Conservation (phyloP, 176 grass and related monocot species). For the Zizania latifolia region DNA sequence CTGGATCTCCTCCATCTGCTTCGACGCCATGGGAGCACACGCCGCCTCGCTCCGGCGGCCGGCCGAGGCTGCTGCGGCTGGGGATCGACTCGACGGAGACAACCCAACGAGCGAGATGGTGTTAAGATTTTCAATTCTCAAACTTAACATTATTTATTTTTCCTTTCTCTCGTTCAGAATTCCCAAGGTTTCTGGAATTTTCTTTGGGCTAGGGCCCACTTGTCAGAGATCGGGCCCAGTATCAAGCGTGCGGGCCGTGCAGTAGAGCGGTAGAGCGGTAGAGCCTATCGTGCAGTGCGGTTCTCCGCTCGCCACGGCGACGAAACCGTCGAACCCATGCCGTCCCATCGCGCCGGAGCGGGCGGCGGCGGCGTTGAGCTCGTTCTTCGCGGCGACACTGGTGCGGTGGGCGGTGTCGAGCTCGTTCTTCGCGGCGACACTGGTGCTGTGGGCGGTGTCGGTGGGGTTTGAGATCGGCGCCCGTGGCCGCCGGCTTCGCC, state of each 20-base stretch:
- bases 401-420: neutral
- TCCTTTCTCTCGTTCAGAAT: neutral
- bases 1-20: conserved; percentile 99
- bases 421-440: conserved; percentile 75
- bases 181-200: neutral
- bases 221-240: too few species aligned
- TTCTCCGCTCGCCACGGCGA: conserved; percentile 32
- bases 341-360: conserved; percentile 34
- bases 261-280: too few species aligned
- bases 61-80: neutral
- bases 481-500: conserved; percentile 59
- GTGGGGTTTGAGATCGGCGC: conserved; percentile 62
- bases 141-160: neutral
- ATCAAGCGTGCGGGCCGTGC: too few species aligned
- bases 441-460: conserved; percentile 69
- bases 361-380: conserved; percentile 3
- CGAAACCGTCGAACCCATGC: conserved; percentile 33
- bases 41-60: neutral
- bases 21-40: conserved; percentile 68
- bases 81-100: conserved; percentile 21
- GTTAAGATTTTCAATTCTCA: neutral
- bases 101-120: conserved; percentile 18
- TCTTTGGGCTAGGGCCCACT: neutral
- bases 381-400: too few species aligned
- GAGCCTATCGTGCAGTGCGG: neutral